Evolutionary conservation across 2,329 filamentous ascomycete genomes (phyloP).

Genomic region (Penicillium sp.): DNA sequence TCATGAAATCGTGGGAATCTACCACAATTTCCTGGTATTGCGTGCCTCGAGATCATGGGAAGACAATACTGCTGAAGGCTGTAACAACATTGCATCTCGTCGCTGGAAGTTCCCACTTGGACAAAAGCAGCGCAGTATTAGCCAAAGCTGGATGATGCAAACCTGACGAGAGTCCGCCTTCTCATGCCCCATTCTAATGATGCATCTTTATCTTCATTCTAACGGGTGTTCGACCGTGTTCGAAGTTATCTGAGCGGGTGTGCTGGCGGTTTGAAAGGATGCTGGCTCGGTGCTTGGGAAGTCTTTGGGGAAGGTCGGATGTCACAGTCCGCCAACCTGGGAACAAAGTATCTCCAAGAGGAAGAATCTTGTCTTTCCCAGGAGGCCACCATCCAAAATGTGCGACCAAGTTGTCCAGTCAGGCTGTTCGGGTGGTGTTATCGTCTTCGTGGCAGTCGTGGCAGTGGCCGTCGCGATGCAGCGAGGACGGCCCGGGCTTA

Average conservation of each 20-base stretch:
- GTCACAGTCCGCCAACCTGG: neutral
- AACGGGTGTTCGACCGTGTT: neutral
- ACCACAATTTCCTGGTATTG: neutral
- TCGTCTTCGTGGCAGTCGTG: neutral
- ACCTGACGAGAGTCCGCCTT: neutral
- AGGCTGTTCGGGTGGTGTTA: neutral
- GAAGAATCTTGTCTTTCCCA: neutral
- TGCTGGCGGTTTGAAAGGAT: neutral
- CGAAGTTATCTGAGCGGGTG: neutral
- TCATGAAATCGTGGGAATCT: neutral
- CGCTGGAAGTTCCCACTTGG: neutral
- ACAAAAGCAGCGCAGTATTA: neutral
- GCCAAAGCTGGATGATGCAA: neutral
- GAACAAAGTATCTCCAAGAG: neutral
- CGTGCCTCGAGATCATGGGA: neutral
- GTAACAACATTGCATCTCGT: neutral
- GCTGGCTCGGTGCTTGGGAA: neutral
- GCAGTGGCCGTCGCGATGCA: neutral
- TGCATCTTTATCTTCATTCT: neutral
- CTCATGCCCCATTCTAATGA: neutral
- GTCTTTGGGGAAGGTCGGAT: neutral
- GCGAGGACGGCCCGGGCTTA: neutral
- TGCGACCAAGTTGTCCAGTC: neutral
- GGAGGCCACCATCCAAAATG: neutral
- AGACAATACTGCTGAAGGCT: neutral